A percentile compares a stretch with the other conserved stretches of the same genome.
Evolutionary conservation across 2,329 filamentous ascomycete species (phyloP).

Genomic region (Cordyceps militaris): DNA sequence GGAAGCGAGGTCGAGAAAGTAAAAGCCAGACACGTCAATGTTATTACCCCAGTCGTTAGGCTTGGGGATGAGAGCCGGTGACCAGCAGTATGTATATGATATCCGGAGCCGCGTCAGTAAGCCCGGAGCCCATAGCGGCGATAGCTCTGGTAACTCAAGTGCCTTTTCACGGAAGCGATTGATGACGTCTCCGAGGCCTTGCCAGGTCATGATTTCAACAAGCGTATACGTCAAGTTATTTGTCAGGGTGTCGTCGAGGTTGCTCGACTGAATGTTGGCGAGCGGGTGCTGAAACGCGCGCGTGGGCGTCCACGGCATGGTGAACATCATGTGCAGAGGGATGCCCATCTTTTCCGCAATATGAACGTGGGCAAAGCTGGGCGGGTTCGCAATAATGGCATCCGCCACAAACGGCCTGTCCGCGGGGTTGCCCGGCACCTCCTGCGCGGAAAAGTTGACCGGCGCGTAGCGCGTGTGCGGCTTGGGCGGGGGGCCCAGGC

Average conservation of each 20-base stretch:
- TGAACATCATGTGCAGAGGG: constrained; percentile 83
- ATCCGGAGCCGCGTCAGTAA: constrained; percentile 68
- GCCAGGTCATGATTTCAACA: constrained; percentile 90
- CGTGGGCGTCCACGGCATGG: constrained; percentile 88
- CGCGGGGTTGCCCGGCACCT: constrained; percentile 33
- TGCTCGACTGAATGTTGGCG: constrained; percentile 70
- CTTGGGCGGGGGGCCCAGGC: constrained; percentile 42
- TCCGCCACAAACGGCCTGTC: constrained; percentile 71
- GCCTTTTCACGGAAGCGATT: constrained; percentile 74
- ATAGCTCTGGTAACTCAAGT: constrained; percentile 69
- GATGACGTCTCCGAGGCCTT: constrained; percentile 83
- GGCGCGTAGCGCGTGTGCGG: constrained; percentile 41
- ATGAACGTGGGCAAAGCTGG: constrained; percentile 70
- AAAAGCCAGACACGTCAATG: constrained; percentile 70
- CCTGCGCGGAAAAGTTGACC: constrained; percentile 28
- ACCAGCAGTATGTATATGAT: constrained; percentile 91
- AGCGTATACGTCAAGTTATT: constrained; percentile 80
- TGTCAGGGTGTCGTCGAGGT: constrained; percentile 67
- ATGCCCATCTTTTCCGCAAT: constrained; percentile 69
- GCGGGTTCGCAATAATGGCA: constrained; percentile 72
- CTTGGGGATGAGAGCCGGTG: constrained; percentile 69
- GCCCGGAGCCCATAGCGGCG: constrained; percentile 74
- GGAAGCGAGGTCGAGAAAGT: constrained; percentile 61
- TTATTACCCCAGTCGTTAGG: constrained; percentile 68
- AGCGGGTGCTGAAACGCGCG: constrained; percentile 80